Base-by-base conservation (phyloP, 2,329 filamentous ascomycete species). In the Alternaria alternata region DNA sequence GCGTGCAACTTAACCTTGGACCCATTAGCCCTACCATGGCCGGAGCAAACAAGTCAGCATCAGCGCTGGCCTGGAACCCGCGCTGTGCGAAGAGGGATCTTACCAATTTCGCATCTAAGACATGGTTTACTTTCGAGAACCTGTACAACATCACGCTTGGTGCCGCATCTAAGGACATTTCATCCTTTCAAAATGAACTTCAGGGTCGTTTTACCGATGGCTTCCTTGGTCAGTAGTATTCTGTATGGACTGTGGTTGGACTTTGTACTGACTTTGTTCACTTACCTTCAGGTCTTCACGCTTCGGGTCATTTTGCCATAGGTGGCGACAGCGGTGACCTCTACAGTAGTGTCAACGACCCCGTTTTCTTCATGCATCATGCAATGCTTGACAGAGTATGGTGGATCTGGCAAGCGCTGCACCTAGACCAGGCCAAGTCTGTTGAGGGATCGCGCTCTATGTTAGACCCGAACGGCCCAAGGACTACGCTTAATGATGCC, bases 131-230 rank as follows among this genome's bases (percentile, higher is more conserved):
- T 3, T 26, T 34, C 4, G 57, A 74, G 2, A 81, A 86, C 28
- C 39, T 70, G 1, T 41, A 61, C 65, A 78, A 81, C 59, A 83
- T 84, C 3, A 81, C 84, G 14, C 68, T 86, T 36, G 87, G 87
- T 60, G 81, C 84, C 63, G 85, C 85, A 39, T 61, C 59, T 1
- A 51, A 36, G 12, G 82, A 80, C 62, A 79, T 80, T 30, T 47
- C 5, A 3, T 34, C 42, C 4, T 68, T 83, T 80, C 64, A 76
- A 78, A 51, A 71, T 49, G 64, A 64, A 78, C 39, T 69, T 0
- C 62, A 68, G 47, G 61, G 64, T 3, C 64, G 62, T 38, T 67
- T 65, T 22, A 16, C 36, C 2, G 59, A 69, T 16, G 57, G 61
- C 11, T 65, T 62, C 65, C 67, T 59, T 5, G 36, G 36, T 38